Evolutionary conservation across 2,329 filamentous ascomycete species (phyloP).

Genomic region (Cercospora nicotianae): DNA sequence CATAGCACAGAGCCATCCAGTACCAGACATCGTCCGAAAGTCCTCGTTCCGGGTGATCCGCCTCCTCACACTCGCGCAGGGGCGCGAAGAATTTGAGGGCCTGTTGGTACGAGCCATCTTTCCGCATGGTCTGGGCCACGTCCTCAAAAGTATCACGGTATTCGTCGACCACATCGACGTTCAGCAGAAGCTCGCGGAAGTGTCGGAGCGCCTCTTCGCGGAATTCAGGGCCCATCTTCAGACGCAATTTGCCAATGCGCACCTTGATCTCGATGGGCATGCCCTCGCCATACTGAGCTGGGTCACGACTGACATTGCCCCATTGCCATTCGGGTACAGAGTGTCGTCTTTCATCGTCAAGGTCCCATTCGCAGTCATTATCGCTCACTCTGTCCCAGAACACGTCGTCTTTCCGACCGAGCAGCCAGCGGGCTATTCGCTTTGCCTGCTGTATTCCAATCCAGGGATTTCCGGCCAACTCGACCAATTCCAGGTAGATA

Average conservation of each 20-base stretch:
- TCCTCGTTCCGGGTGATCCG: conserved; percentile 31
- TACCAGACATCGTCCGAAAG: conserved; percentile 53
- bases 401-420: conserved; percentile 69
- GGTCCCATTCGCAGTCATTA: conserved; percentile 91
- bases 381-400: conserved; percentile 71
- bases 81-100: conserved; percentile 60
- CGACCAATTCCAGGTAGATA: conserved; percentile 80
- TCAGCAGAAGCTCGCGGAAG: conserved; percentile 62
- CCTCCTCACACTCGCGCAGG: conserved; percentile 46
- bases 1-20: conserved; percentile 66
- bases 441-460: conserved; percentile 71
- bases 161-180: conserved; percentile 62
- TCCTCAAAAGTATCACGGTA: conserved; percentile 81
- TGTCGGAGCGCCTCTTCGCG: conserved; percentile 64
- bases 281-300: conserved; percentile 65
- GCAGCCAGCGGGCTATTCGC: conserved; percentile 73
- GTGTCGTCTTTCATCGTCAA: conserved; percentile 65
- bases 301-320: conserved; percentile 47
- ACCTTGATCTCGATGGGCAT: conserved; percentile 80
- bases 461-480: conserved; percentile 59
- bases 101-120: conserved; percentile 52
- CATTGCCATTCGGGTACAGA: conserved; percentile 62
- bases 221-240: conserved; percentile 64
- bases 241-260: conserved; percentile 79
- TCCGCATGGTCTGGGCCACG: conserved; percentile 59